Evolutionary conservation across 768 basidiomycete genomes (phyloP).

Genomic region (Amanita brunnescens): DNA sequence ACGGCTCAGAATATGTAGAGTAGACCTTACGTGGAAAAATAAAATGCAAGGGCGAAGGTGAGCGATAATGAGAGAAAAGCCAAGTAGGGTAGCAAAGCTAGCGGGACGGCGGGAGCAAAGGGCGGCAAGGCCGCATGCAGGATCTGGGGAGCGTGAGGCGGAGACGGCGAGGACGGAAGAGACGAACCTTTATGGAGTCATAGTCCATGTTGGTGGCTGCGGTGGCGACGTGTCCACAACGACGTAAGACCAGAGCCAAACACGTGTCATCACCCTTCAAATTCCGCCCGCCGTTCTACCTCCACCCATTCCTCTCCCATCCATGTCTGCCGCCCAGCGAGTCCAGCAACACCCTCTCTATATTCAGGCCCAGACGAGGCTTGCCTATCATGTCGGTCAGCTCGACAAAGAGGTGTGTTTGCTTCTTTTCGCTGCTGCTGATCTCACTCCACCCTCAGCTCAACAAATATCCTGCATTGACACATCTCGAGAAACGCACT

Average conservation of each 20-base stretch:
- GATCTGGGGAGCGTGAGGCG: constrained; percentile 26
- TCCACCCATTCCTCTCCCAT: constrained; percentile 17
- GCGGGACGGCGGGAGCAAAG: constrained; percentile 65
- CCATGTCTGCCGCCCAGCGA: constrained; percentile 76
- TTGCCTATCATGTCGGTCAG: constrained; percentile 72
- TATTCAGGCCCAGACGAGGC: constrained; percentile 78
- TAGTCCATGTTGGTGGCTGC: constrained; percentile 45
- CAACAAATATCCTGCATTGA: constrained; percentile 80
- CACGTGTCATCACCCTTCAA: constrained; percentile 45
- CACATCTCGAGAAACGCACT: constrained; percentile 80
- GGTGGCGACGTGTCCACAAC: constrained; percentile 16
- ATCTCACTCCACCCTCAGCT: constrained; percentile 36
- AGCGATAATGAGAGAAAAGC: constrained; percentile 63
- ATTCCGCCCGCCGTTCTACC: constrained; percentile 15
- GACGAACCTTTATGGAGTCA: constrained; percentile 41
- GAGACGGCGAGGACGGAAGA: constrained; percentile 3
- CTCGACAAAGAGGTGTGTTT: constrained; percentile 91
- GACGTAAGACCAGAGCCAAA: constrained; percentile 46
- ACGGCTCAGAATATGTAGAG: constrained; percentile 1
- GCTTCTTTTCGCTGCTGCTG: constrained; percentile 6
- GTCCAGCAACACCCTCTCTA: constrained; percentile 83
- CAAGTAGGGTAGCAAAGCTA: constrained; percentile 59
- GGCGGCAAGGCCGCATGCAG: constrained; percentile 60
- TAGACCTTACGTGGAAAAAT: constrained; percentile 74
- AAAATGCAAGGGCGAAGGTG: constrained; percentile 83